Base-by-base conservation (phyloP, 2,329 filamentous ascomycete species). In the Fusarium sp. region DNA sequence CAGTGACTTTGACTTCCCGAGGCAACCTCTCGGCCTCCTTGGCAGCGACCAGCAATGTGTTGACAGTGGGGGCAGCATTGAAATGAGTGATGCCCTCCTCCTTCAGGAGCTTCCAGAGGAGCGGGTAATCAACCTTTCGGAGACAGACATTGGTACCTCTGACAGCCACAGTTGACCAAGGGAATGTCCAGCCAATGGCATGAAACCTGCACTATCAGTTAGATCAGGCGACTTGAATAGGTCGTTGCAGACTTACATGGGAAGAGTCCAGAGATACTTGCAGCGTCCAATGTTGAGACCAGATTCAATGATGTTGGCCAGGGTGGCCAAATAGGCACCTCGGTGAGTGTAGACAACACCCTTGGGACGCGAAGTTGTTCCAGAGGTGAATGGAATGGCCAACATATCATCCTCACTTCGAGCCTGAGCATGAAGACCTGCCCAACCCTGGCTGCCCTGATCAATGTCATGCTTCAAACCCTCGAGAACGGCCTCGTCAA, bases 101-200 rank as follows among this genome's bases (percentile, higher is more conserved):
- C 79, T 95, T 97, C 37, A 99, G 85, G 5, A 99, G 85, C 58
- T 90, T 89, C 97, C 97, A 99, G 69, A 99, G 97, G 68, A 96
- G 87, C 0, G 94, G 91, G 81, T 99, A 99, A 83, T 98, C 95
- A 74, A 99, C 94, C 86, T 98, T 98, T 70, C 97, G 90, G 20
- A 99, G 87, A 79, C 95, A 98, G 81, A 98, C 95, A 82, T 98
- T 95, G 4, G 96, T 97, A n/a, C 96, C 97, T 71, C 97, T 89
- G 6, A 97, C 95, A 2, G 95, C 95, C 13, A 95, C 97, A n/a
- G 98, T 89, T 2, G 95, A 90, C 97, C 95, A 98, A 0, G 95
- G 95, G 78, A 96, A 97, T 1, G 94, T 95, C 94, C 94, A 97
- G n/a, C 89, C 91, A 59, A 91, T 85, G 35, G 91, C 90, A 77